Base-by-base conservation (phyloP, 768 basidiomycete genomes). In the Auricularia heimuer region DNA sequence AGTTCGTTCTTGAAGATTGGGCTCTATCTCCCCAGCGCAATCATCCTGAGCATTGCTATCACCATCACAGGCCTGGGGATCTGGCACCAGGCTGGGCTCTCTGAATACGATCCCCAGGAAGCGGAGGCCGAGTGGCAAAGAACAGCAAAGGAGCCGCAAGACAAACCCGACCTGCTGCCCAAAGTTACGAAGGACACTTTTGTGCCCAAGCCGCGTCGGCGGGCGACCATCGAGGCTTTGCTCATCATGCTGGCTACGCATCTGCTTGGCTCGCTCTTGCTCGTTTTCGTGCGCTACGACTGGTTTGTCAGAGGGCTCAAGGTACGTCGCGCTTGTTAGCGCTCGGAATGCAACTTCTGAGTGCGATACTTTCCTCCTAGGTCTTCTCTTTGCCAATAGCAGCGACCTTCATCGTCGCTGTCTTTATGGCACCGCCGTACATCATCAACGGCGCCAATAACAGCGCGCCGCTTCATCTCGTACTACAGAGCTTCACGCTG, bases 1-100 rank as follows among this genome's bases (percentile, higher is more conserved):
- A 78, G 76, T 4, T 82, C 80, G 1, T 97, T 96, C 77, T 82
- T 93, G 69, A 91, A 95, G 72, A 93, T 98, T 35, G 95, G 94
- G 2, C 84, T 80, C 70, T 99, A 92, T 75, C 81, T 99, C 6
- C 95, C 96, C 0, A 92, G 91, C 64, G 91, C 85, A 0, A 82
- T 98, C 44, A 73, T 98, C 3, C 82, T 97, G 64, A 90, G 92
- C 44, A 82, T 91, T 12, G 89, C 87, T 0, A 83, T 97, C 81
- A 90, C 96, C 75, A 84, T 97, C 69, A 82, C 83, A 47, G 97
- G 96, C 0, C 78, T 99, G 60, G 77, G 79, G 45, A 78, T 77
- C 45, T 94, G 90, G 94, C 82, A 83, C 8, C 80, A 81, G 45
- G 83, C 84, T 37, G 87, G 83, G 1, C 90, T 87, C 86, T 71